Base-by-base conservation (phyloP, 108 stramenopile genomes). In the Cyclotella cryptica region DNA sequence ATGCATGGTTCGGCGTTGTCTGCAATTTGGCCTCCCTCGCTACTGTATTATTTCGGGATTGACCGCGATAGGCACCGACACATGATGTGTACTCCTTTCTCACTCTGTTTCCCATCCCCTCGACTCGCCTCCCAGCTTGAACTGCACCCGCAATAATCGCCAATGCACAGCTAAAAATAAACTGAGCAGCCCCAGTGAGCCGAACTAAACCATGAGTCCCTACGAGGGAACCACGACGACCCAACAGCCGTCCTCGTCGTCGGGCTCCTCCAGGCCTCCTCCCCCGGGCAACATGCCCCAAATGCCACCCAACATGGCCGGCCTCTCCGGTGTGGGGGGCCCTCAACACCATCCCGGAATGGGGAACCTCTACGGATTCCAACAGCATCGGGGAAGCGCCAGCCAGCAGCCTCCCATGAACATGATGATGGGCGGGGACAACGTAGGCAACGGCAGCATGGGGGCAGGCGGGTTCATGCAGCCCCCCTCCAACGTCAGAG, bases 201-300 rank as follows among this genome's bases (percentile, higher is more conserved):
- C 4, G 6, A 35, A 35, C 2, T 19, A 40, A 54, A 19, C 18
- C 3, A 89, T 89, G 88, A 84, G 65, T 61, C 84, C 84, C 46
- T 89, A 85, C 66, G 90, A 91, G 66, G 81, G 81, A n/a, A 72
- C 86, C 42, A 74, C 79, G 30, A 63, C 82, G 42, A 43, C 64
- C 42, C 88, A 86, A 74, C 86, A 87, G 53, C 84, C 86, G 64
- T 77, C 81, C 40, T 74, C 49, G 43, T 59, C 71, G 45, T 35
- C 30, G 10, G 14, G 26, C 13, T 44, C 79, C 29, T 74, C 71
- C 11, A 71, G 62, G 11, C 79, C 61, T 28, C 71, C 65, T 14
- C 71, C 79, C 45, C 72, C 79, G 1, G 55, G 75, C 59, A 80
- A 75, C 4, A 84, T 84, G 45, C 84, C 77, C 18, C 90, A 85